phyloP scores from a whole-genome alignment of 441 rosid genomes.

The Croton laevigatus region DNA sequence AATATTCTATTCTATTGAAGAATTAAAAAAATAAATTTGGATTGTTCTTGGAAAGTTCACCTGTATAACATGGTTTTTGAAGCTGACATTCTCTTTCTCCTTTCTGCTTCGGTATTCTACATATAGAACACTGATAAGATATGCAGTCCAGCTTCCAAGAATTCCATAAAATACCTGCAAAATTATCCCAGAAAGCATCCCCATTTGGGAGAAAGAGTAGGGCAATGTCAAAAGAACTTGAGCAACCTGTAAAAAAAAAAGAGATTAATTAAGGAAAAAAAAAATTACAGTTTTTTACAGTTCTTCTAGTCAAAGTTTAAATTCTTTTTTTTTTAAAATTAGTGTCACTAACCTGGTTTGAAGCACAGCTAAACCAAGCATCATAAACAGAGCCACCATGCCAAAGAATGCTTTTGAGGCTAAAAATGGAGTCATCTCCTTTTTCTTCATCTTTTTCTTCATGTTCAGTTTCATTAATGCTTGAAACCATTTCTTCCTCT shows the following conservation, averaged over 20 bases:
- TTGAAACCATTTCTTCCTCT: slow-evolving; percentile 60
- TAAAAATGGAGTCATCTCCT: slow-evolving; percentile 40
- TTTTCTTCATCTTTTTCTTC: slow-evolving; percentile 32
- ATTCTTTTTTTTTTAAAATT: not conserved
- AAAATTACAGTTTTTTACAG: not conserved
- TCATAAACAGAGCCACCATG: slow-evolving; percentile 98
- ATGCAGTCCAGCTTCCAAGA: slow-evolving; percentile 97
- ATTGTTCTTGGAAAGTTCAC: slow-evolving; percentile 28
- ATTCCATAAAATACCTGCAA: slow-evolving; percentile 85
- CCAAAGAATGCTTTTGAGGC: slow-evolving; percentile 73
- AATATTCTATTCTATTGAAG: not conserved
- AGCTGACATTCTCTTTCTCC: slow-evolving; percentile 89
- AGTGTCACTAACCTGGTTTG: slow-evolving; percentile 58
- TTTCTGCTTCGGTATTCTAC: slow-evolving; percentile 82
- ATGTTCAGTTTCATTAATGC: slow-evolving; percentile 36
- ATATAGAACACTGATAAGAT: slow-evolving; percentile 92
- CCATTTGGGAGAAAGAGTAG: slow-evolving; percentile 93
- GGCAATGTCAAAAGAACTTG: slow-evolving; percentile 92
- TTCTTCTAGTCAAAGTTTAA: not conserved
- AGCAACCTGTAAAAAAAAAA: slow-evolving; percentile 53
- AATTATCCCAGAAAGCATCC: slow-evolving; percentile 80
- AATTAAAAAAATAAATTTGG: not conserved
- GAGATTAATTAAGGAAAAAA: not conserved
- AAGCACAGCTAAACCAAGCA: slow-evolving; percentile 99
- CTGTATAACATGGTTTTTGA: slow-evolving; percentile 97